phyloP scores from a whole-genome alignment of 1,284 basidiomycete species.

The Ustilago shanxiensis region DNA sequence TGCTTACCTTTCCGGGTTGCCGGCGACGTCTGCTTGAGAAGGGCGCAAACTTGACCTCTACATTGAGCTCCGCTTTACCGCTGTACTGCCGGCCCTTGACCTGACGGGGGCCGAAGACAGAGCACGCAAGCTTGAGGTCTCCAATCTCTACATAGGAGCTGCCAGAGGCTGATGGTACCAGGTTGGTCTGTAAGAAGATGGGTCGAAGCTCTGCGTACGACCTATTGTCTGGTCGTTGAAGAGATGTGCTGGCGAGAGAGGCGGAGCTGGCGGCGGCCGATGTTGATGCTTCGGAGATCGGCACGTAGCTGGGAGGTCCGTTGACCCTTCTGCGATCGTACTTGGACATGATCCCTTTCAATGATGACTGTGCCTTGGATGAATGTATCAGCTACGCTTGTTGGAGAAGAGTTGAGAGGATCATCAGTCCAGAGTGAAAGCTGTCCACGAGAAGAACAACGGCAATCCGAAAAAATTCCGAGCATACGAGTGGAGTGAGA shows the following conservation, averaged over 20 bases:
- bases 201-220: conserved; percentile 32
- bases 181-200: conserved; percentile 83
- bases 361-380: too few species aligned
- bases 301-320: conserved; percentile 38
- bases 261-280: conserved; percentile 17
- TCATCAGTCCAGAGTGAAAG: background rate
- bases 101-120: conserved; percentile 96
- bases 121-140: conserved; percentile 90
- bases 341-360: conserved; percentile 48
- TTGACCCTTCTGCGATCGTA: conserved; percentile 50
- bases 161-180: conserved; percentile 92
- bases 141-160: conserved; percentile 94
- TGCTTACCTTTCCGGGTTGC: conserved; percentile 83
- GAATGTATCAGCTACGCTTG: background rate
- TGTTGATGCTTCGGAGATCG: conserved; percentile 16
- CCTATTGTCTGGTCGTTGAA: conserved; percentile 31
- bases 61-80: conserved; percentile 87
- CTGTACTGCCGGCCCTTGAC: conserved; percentile 80
- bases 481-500: conserved; percentile 21
- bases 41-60: conserved; percentile 96
- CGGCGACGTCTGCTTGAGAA: conserved; percentile 84
- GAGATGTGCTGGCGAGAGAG: conserved; percentile 14
- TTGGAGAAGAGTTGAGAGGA: background rate
- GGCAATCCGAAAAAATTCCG: conserved; percentile 12
- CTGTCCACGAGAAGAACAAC: conserved; percentile 4